Percentiles rank a stretch among this genome's conserved stretches.
Conservation (phyloP, 148 eudicot species). For the Gaultheria prostrata region DNA sequence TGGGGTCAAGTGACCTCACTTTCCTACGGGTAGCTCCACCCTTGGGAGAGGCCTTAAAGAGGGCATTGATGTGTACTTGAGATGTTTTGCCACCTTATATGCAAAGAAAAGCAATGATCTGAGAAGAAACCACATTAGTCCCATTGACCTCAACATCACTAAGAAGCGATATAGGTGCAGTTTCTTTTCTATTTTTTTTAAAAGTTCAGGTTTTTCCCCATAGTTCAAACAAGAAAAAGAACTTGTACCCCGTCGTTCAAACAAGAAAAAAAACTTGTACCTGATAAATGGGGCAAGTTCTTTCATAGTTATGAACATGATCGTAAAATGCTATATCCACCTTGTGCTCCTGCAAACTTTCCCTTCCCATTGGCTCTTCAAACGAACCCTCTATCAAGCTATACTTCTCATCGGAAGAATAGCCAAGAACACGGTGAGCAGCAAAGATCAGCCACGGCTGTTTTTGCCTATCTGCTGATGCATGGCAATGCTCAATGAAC, state of each 20-base stretch:
- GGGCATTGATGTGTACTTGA: slow-evolving; percentile 41
- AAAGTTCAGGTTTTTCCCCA: no score
- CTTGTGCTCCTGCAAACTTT: slow-evolving; percentile 68
- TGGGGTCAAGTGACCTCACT: no score
- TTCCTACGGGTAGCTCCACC: no score
- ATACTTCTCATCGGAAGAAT: slow-evolving; percentile 62
- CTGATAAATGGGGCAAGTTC: slow-evolving; percentile 82
- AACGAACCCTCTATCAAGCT: slow-evolving; percentile 63
- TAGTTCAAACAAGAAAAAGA: neutral
- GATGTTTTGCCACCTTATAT: no score
- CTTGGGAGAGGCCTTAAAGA: neutral
- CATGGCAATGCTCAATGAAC: slow-evolving; percentile 72
- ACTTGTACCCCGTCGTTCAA: neutral
- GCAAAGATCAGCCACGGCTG: slow-evolving; percentile 89
- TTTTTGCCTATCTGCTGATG: slow-evolving; percentile 67
- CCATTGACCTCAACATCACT: no score
- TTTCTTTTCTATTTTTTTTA: no score
- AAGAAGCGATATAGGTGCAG: no score
- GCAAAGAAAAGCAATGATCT: no score
- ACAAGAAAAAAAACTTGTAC: slow-evolving; percentile 25
- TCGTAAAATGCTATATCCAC: slow-evolving; percentile 86
- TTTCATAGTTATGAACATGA: slow-evolving; percentile 87
- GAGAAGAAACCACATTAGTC: no score
- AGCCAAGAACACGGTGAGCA: slow-evolving; percentile 84
- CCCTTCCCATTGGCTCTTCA: slow-evolving; percentile 90